These are phyloP conservation scores for Hymenoscyphus repandus DNA, from an alignment of 2,329 filamentous ascomycete genomes.

Conservation along the genomic window DNA sequence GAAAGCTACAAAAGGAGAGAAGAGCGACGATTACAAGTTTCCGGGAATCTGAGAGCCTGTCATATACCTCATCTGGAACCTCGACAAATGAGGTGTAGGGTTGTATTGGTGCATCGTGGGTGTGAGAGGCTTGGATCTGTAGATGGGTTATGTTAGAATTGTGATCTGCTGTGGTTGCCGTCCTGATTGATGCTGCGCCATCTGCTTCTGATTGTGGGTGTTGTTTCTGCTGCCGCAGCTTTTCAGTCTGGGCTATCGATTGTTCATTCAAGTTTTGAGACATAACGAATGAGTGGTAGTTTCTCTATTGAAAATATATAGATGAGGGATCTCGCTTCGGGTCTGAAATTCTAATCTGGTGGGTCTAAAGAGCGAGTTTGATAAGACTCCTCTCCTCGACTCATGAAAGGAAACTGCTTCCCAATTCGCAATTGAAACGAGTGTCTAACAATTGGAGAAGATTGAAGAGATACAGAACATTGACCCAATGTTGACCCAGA, in stretches of 20 bases:
- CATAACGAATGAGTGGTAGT: conserved; percentile 14
- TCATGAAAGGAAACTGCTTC: neutral
- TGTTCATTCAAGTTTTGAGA: conserved; percentile 20
- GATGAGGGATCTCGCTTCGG: neutral
- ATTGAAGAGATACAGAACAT: neutral
- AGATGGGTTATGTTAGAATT: conserved; percentile 15
- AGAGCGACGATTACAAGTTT: conserved; percentile 65
- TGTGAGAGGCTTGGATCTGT: conserved; percentile 25
- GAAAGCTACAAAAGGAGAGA: conserved; percentile 68
- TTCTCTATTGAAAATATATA: neutral
- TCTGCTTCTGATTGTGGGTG: conserved; percentile 5
- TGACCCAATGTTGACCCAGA: too few species aligned
- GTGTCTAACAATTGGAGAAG: neutral
- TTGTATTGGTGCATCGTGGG: conserved; percentile 28
- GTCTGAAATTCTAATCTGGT: neutral
- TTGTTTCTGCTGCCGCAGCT: conserved; percentile 3
- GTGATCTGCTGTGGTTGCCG: conserved; percentile 11
- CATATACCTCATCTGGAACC: conserved; percentile 52
- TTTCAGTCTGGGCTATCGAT: conserved; percentile 7
- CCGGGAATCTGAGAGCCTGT: conserved; percentile 52
- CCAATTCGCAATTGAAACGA: neutral
- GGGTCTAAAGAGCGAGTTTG: neutral
- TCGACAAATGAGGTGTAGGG: conserved; percentile 24
- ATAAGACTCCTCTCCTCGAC: neutral
- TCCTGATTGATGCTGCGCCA: conserved; percentile 20